phyloP scores from a whole-genome alignment of 1,284 basidiomycete genomes.

The Ceratobasidium sp. region DNA sequence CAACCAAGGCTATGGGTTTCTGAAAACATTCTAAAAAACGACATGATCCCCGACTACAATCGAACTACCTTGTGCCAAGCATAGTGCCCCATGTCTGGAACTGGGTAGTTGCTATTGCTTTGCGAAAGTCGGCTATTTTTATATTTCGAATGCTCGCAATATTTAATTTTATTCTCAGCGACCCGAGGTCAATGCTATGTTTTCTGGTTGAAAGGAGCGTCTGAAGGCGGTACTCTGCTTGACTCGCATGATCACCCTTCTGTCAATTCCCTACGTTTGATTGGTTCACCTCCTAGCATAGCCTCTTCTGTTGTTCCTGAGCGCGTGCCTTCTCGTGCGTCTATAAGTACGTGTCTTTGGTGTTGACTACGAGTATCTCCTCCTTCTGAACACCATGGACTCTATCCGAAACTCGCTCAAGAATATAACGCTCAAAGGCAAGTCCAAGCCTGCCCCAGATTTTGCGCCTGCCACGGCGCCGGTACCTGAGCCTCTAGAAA shows the following conservation, averaged over 20 bases:
- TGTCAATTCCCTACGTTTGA: neutral
- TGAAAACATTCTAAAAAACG: too few species aligned
- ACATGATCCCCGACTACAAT: too few species aligned
- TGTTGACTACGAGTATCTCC: neutral
- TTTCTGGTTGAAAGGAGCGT: neutral
- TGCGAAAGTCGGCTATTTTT: too few species aligned
- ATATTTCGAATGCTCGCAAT: too few species aligned
- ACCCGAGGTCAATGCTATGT: neutral
- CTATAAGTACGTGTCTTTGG: neutral
- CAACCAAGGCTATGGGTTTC: too few species aligned
- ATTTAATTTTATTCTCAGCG: too few species aligned
- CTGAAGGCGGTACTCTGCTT: constrained; percentile 1
- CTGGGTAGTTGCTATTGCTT: too few species aligned
- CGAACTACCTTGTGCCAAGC: too few species aligned
- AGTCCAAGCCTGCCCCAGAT: neutral
- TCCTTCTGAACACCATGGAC: constrained; percentile 3
- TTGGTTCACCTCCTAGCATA: constrained; percentile 5
- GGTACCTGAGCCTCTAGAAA: constrained; percentile 2
- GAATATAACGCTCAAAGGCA: constrained; percentile 11
- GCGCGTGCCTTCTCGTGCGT: neutral
- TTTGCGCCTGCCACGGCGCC: constrained; percentile 9
- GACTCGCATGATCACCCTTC: neutral
- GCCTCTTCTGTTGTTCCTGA: constrained; percentile 9
- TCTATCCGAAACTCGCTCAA: constrained; percentile 36
- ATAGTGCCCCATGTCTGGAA: too few species aligned